Conservation (phyloP, 2,329 filamentous ascomycete species). For the Neonectria neomacrospora region DNA sequence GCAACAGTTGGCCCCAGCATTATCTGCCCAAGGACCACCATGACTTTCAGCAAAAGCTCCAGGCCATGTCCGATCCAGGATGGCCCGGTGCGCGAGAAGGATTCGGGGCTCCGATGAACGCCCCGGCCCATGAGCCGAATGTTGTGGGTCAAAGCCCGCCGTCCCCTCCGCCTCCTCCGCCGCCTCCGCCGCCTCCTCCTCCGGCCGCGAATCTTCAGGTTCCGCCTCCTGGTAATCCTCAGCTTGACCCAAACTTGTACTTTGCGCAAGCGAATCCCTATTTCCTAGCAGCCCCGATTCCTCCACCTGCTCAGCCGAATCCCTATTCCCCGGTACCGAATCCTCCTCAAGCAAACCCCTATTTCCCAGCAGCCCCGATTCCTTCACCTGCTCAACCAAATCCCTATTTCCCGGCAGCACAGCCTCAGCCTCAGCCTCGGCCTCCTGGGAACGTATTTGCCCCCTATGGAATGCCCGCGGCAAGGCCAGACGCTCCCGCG, state of each 20-base stretch:
- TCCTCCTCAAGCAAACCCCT: not conserved
- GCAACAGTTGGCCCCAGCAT: not conserved
- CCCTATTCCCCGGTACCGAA: no score
- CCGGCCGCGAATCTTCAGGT: not conserved
- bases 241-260: no score
- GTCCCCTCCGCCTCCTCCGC: not conserved
- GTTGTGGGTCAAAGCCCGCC: not conserved
- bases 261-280: not conserved
- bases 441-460: not conserved
- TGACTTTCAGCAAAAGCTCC: not conserved
- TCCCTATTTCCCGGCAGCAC: no score
- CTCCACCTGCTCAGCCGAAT: not conserved
- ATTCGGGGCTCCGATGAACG: not conserved
- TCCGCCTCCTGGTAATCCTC: not conserved
- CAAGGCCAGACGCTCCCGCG: no score
- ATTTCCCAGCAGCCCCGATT: not conserved
- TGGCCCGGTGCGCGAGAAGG: not conserved
- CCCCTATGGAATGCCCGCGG: no score
- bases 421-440: no score
- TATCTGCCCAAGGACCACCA: not conserved
- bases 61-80: not conserved
- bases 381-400: no score
- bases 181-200: not conserved
- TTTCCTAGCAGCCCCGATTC: not conserved
- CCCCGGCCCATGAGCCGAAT: not conserved